Percentiles rank a stretch among this genome's conserved stretches.
phyloP scores from a whole-genome alignment of 192 early-diverging fungal species.

The Thamnidium elegans region DNA sequence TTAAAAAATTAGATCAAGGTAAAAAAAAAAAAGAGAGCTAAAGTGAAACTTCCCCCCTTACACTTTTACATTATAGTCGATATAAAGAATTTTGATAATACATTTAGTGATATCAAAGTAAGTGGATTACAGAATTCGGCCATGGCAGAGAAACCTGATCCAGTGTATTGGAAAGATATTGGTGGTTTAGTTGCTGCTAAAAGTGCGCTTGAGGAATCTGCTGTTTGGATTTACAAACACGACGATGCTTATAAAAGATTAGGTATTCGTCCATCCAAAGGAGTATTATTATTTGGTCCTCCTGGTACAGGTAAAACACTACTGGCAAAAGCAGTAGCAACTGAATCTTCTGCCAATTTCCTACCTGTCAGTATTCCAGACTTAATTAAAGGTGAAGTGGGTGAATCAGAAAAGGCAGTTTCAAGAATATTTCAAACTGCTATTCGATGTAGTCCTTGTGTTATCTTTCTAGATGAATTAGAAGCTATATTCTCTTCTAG shows the following conservation, averaged over 20 bases:
- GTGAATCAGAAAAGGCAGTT: constrained; percentile 93
- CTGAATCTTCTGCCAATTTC: constrained; percentile 78
- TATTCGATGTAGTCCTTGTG: constrained; percentile 64
- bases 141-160: constrained; percentile 43
- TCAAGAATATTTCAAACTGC: constrained; percentile 71
- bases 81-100: constrained; percentile 36
- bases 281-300: constrained; percentile 80
- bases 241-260: constrained; percentile 60
- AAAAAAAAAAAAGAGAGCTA: constrained; percentile 27
- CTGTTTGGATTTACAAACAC: constrained; percentile 75
- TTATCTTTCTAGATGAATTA: constrained; percentile 93
- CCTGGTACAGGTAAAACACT: constrained; percentile 95
- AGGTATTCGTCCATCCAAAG: constrained; percentile 74
- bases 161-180: constrained; percentile 73
- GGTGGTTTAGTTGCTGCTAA: constrained; percentile 76
- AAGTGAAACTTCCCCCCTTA: constrained; percentile 9
- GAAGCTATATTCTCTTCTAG: constrained; percentile 82
- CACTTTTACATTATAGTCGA: constrained; percentile 23
- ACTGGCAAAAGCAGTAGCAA: constrained; percentile 80
- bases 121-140: constrained; percentile 31
- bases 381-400: constrained; percentile 87
- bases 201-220: constrained; percentile 64
- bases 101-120: constrained; percentile 34
- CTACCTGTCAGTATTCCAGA: constrained; percentile 75
- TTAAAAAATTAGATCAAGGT: constrained; percentile 17